Evolutionary conservation across 1,284 basidiomycete genomes (phyloP), one percentile per base, ranked within the genome.

Genomic region (Peniophora sp.): DNA sequence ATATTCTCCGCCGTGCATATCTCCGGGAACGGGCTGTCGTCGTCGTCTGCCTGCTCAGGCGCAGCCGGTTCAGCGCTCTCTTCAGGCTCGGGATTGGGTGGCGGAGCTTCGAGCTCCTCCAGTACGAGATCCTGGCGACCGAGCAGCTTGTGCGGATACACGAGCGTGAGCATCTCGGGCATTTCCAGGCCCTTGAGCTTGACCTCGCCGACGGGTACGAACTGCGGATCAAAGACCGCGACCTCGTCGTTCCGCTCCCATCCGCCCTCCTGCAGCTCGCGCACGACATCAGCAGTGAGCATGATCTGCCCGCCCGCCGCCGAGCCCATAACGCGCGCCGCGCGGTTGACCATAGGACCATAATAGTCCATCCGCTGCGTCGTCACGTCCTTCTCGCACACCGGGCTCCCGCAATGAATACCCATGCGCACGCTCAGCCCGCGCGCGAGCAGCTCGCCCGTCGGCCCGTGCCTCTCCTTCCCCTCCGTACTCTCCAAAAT

Each of bases 321-420:
- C 51, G 76, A 81, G 35, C 87, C 84, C 55, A 78, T 82, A 62
- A 99, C 91, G 51, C 97, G 79, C 1, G 96, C 84, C 0, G 96
- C 79, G 41, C 95, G 87, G 66, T 97, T 97, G 57, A 95, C 91
- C 81, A 95, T 90, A 1, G 91, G 85, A 0, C 93, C 93, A 60
- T 95, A 92, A 69, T 97, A 97, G 68, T 99, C 96, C 97, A 99
- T 99, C 23, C 97, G 87, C 55, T 85, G 75, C 3, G 95, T 99
- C 64, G 97, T 89, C 1, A 92, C 89, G 68, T 99, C 97, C 10
- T 83, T 80, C 63, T 98, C 95, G 64, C 94, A 98, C 43, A 93
- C 80, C 0, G 97, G 97, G 23, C 70, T 69, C 32, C 97, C 97
- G 66, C 89, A 95, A 67, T 99, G 97, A 46, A 99, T 88, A 44